A percentile compares a stretch with the other conserved stretches of the same genome.
phyloP scores from a whole-genome alignment of 2,329 filamentous ascomycete genomes.

The Ophiognomonia clavigignenti-juglandacearum region DNA sequence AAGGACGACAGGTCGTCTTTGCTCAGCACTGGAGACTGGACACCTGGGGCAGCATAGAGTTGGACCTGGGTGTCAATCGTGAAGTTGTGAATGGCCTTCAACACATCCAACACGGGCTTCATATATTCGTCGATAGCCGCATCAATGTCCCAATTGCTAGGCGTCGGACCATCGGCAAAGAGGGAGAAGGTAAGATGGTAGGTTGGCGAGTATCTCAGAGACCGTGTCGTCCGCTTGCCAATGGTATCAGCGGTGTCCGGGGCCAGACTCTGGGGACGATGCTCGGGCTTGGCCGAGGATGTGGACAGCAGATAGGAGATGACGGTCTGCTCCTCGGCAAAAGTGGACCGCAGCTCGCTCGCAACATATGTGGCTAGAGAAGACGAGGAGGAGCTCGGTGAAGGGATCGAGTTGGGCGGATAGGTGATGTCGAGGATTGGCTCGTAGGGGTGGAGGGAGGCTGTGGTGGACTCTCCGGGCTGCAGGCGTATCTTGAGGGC shows the following conservation, averaged over 20 bases:
- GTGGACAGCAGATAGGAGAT: conserved; percentile 69
- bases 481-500: conserved; percentile 68
- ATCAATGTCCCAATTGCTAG: conserved; percentile 90
- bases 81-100: conserved; percentile 86
- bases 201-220: conserved; percentile 85
- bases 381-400: conserved; percentile 65
- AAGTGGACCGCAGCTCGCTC: conserved; percentile 69
- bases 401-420: conserved; percentile 61
- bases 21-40: conserved; percentile 59
- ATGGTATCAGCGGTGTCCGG: conserved; percentile 51
- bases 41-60: conserved; percentile 74
- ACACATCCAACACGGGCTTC: conserved; percentile 70
- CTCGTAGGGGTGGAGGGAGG: conserved; percentile 63
- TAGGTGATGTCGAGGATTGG: conserved; percentile 76
- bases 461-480: conserved; percentile 55
- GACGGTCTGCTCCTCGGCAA: conserved; percentile 83
- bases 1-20: conserved; percentile 90
- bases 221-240: conserved; percentile 71
- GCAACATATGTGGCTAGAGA: conserved; percentile 73
- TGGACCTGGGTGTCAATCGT: conserved; percentile 96
- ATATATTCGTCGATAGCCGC: conserved; percentile 76
- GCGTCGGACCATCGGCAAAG: conserved; percentile 73
- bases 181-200: conserved; percentile 96
- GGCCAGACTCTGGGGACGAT: conserved; percentile 40
- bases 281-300: conserved; percentile 37